phyloP scores from a whole-genome alignment of 768 basidiomycete species.

The Tulasnella calospora region DNA sequence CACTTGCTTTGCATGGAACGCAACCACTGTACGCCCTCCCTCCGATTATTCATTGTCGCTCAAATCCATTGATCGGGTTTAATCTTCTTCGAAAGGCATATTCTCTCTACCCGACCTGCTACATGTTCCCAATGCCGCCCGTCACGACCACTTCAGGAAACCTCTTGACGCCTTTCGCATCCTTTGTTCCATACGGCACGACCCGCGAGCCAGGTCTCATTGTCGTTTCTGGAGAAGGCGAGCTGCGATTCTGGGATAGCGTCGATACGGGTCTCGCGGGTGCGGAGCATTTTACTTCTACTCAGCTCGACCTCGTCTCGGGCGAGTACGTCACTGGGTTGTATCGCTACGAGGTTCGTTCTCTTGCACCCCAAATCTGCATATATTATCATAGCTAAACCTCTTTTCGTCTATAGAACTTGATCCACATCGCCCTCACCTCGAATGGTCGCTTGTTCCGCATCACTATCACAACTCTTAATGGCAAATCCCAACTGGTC shows the following conservation, averaged over 20 bases:
- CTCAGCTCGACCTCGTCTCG: neutral
- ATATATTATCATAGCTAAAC: neutral
- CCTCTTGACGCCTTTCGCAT: slow-evolving; percentile 15
- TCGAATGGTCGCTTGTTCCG: slow-evolving; percentile 21
- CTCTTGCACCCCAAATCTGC: neutral
- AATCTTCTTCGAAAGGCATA: neutral
- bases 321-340: slow-evolving; percentile 18
- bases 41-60: too few species aligned
- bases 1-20: slow-evolving; percentile 25
- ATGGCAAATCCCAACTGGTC: slow-evolving; percentile 20
- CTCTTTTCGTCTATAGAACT: neutral
- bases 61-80: neutral
- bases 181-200: slow-evolving; percentile 19
- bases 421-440: slow-evolving; percentile 16
- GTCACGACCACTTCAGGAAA: neutral
- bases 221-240: slow-evolving; percentile 22
- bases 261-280: slow-evolving; percentile 22
- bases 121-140: slow-evolving; percentile 27
- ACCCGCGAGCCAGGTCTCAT: slow-evolving; percentile 25
- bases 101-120: slow-evolving; percentile 21
- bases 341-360: slow-evolving; percentile 20
- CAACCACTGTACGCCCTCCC: neutral
- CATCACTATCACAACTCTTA: slow-evolving; percentile 16
- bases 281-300: slow-evolving; percentile 12
- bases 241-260: slow-evolving; percentile 26